Conservation (phyloP, 345 rosid species). For the Anastatica hierochuntica region DNA sequence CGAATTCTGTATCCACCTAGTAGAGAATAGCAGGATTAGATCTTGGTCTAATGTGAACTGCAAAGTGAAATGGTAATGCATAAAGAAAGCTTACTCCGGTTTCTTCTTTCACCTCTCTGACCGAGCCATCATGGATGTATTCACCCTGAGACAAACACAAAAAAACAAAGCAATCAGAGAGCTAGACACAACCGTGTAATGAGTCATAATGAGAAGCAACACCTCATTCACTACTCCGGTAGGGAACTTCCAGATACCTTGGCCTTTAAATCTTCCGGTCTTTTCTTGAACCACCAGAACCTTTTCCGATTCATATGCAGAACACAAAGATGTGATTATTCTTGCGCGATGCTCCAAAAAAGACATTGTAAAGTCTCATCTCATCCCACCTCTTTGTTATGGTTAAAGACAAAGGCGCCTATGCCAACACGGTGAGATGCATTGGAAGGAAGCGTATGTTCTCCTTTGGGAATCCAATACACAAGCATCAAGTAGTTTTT, state of each 20-base stretch:
- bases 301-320: constrained; percentile 23
- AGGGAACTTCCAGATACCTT: constrained; percentile 78
- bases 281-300: constrained; percentile 80
- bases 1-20: constrained; percentile 68
- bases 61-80: not conserved
- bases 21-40: constrained; percentile 1
- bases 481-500: constrained; percentile 71
- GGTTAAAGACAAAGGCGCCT: constrained; percentile 71
- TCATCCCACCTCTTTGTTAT: constrained; percentile 54
- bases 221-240: constrained; percentile 84
- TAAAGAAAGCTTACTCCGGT: constrained; percentile 53
- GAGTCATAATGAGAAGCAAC: not conserved
- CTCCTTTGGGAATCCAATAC: constrained; percentile 61
- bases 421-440: constrained; percentile 78
- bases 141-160: constrained; percentile 57
- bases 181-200: not conserved
- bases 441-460: constrained; percentile 64
- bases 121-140: constrained; percentile 59
- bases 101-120: constrained; percentile 92
- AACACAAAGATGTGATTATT: constrained; percentile 2
- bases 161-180: constrained; percentile 4
- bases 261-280: constrained; percentile 42
- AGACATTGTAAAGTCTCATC: not conserved
- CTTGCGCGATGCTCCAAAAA: not conserved
- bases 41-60: not conserved